Evolutionary conservation across 805 yeast genomes (phyloP).

Genomic region (Grigorovia transvaalensis): DNA sequence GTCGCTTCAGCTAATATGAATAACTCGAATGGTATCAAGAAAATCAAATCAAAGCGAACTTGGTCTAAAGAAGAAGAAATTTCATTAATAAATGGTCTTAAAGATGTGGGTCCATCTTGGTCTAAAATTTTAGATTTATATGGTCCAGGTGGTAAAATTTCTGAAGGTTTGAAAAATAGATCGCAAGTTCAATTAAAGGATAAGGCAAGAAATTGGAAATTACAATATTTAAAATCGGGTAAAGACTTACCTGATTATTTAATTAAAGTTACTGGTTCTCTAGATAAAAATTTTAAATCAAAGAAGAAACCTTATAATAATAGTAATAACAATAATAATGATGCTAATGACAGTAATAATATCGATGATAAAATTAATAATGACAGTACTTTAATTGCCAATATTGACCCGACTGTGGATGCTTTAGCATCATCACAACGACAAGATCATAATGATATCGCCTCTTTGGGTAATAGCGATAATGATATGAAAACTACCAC

Average conservation of each 20-base stretch:
- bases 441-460: background rate
- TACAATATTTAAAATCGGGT: conserved; percentile 68
- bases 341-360: background rate
- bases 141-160: conserved; percentile 86
- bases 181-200: conserved; percentile 90
- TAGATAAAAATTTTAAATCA: conserved; percentile 43
- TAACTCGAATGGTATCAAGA: conserved; percentile 12
- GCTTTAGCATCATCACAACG: background rate
- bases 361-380: background rate
- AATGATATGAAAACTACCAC: background rate
- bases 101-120: conserved; percentile 86
- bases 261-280: conserved; percentile 77
- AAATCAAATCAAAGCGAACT: conserved; percentile 23
- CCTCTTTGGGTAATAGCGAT: background rate
- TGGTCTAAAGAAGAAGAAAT: conserved; percentile 89
- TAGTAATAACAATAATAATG: background rate
- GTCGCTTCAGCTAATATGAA: conserved; percentile 16
- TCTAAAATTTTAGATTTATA: conserved; percentile 77
- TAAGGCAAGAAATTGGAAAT: conserved; percentile 92
- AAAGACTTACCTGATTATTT: conserved; percentile 72
- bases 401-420: background rate
- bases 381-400: background rate
- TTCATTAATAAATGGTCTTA: conserved; percentile 71
- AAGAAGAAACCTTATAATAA: conserved; percentile 13
- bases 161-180: conserved; percentile 77